Conservation (phyloP, 2,329 filamentous ascomycete species). For the Xylogone sp. region DNA sequence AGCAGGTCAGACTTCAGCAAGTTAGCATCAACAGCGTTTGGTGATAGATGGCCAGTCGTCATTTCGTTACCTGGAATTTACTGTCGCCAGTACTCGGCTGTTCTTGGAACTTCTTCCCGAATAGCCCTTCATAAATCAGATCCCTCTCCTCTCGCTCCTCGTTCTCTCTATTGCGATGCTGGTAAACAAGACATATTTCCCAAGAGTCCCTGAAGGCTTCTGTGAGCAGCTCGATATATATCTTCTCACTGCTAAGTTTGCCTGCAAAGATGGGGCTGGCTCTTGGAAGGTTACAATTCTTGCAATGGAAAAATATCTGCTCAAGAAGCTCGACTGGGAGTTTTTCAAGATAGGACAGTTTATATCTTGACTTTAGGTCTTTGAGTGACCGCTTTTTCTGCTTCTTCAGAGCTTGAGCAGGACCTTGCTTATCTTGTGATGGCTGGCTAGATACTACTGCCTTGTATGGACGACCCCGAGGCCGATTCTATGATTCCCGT, state of each 20-base stretch:
- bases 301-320: slow-evolving; percentile 21
- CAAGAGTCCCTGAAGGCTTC: slow-evolving; percentile 23
- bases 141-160: background rate
- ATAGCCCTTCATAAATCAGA: background rate
- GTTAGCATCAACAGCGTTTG: slow-evolving; percentile 1
- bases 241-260: slow-evolving; percentile 21
- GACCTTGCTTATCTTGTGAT: background rate
- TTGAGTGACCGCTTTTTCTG: slow-evolving; percentile 15
- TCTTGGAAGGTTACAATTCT: slow-evolving; percentile 24
- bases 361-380: slow-evolving; percentile 22
- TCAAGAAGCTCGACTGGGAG: slow-evolving; percentile 27
- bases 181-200: slow-evolving; percentile 9
- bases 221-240: slow-evolving; percentile 21
- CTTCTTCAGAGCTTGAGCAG: slow-evolving; percentile 1
- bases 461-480: slow-evolving; percentile 16
- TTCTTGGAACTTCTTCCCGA: background rate
- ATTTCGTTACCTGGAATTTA: background rate
- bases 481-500: slow-evolving; percentile 7
- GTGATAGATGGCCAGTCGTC: background rate
- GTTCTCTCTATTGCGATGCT: background rate
- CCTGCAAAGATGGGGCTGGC: slow-evolving; percentile 24
- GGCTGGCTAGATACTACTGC: background rate
- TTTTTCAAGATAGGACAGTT: slow-evolving; percentile 25
- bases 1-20: slow-evolving; percentile 17
- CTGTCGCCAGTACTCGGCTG: background rate